Evolutionary conservation across 495 filamentous ascomycete species (phyloP), one percentile per base, ranked within the genome.

Genomic region (Diplogelasinospora grovesii): DNA sequence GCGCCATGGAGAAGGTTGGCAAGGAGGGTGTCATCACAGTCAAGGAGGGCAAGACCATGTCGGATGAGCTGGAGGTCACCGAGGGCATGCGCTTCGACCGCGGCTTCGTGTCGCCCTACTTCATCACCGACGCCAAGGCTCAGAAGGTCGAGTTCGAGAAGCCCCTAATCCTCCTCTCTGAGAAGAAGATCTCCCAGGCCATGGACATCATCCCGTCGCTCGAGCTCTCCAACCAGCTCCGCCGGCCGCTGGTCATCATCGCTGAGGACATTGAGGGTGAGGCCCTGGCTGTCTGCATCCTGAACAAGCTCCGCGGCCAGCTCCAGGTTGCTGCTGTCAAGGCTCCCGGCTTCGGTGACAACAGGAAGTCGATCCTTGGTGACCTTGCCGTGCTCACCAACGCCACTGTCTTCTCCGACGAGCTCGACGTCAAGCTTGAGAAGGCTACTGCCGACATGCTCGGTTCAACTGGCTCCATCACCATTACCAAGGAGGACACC

Each of bases 91-190:
- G 89, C 60, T 97, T 98, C 71, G 92, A 98, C 75, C 89, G 92
- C 54, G 92, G 92, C 41, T 98, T 79, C 69, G 92, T 95, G 57
- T 98, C 92, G 26, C 86, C 92, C 52, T 98, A 98, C 81, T 98
- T 98, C 80, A 97, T 97, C 76, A 98, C 92, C 69, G 92, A 98
- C 59, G 70, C 88, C 75, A 98, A 98, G 81, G 59, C 90, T 32
- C 86, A 93, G 65, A 98, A 97, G 82, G 87, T 96, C 39, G 92
- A 97, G 74, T 97, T 97, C 53, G 92, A 98, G 82, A 97, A 97
- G 80, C 92, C 92, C 49, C 71, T 98, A 52, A 88, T 98, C 66
- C 83, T 98, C 18, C 84, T 98, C 27, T 95, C 90, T 16, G 93
- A 98, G 80, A 95, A 95, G 85, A 98, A 98, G 81, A 98, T 98